These are phyloP conservation scores for Pleurotus tuber-regium DNA, from an alignment of 768 basidiomycete genomes.

Conservation along the genomic window DNA sequence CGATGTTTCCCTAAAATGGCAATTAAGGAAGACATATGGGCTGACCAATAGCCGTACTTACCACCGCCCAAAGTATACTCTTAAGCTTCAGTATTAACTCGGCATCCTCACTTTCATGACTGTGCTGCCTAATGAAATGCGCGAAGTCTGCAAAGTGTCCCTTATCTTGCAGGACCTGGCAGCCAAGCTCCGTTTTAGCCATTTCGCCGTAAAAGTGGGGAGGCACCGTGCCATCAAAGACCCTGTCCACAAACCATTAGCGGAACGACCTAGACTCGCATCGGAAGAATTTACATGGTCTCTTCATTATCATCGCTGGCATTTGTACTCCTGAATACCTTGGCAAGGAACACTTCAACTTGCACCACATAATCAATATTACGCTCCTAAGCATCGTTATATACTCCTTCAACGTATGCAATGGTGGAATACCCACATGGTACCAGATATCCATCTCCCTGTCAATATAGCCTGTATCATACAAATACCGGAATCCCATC, in stretches of 20 bases:
- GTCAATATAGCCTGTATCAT: slow-evolving; percentile 89
- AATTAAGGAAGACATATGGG: not conserved
- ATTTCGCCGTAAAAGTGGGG: slow-evolving; percentile 98
- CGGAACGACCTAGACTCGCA: slow-evolving; percentile 1
- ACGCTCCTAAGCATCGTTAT: slow-evolving; percentile 62
- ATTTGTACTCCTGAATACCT: slow-evolving; percentile 59
- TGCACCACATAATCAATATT: slow-evolving; percentile 93
- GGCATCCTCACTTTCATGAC: slow-evolving; percentile 77
- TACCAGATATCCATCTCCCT: slow-evolving; percentile 97
- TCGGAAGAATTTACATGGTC: slow-evolving; percentile 37
- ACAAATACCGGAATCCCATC: slow-evolving; percentile 89
- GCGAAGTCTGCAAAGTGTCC: slow-evolving; percentile 91
- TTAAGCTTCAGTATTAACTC: slow-evolving; percentile 89
- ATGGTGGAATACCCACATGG: slow-evolving; percentile 52
- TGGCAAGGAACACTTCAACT: slow-evolving; percentile 88
- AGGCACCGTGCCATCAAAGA: slow-evolving; percentile 85
- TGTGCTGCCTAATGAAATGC: slow-evolving; percentile 85
- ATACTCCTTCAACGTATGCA: not conserved
- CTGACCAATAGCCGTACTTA: slow-evolving; percentile 43
- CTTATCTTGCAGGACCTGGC: slow-evolving; percentile 85
- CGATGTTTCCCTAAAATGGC: slow-evolving; percentile 80
- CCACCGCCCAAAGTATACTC: slow-evolving; percentile 95
- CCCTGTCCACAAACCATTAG: slow-evolving; percentile 33
- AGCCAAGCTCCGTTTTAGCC: slow-evolving; percentile 94
- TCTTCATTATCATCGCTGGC: slow-evolving; percentile 69